Evolutionary conservation across 148 eudicot species (phyloP), one percentile per base, ranked within the genome.

Genomic region (Vaccinium corymbosum): DNA sequence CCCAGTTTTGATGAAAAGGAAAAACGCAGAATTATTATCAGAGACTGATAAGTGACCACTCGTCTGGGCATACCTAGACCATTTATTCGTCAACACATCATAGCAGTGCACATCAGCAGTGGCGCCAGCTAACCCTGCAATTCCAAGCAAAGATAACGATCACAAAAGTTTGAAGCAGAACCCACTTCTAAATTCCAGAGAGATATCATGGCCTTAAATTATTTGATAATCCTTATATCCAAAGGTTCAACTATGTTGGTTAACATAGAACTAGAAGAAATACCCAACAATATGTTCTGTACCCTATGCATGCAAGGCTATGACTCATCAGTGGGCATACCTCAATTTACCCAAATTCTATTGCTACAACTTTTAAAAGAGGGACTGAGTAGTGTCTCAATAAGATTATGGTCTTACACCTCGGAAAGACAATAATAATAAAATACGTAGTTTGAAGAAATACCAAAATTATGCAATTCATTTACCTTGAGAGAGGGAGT

Each of bases 51-150:
- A 81, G 48, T 76, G 52, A 46, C 72, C 7, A 13, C 16, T 42
- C 12, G 62, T 66, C 55, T 46, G 38, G 85, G 74, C 92, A 89
- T 90, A 93, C 98, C 99, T 90, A 81, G 99, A 92, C 99, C 98
- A 94, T 87, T 94, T 97, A 89, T 94, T 97, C 20, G 97, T 93
- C 86, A 93, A 83, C 80, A 97, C 99, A 83, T 97, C 98, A 84
- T 97, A 97, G 87, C 95, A 94, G 85, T 97, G 99, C 87, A 97
- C 91, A 88, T 97, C 99, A 75, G 99, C 97, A 29, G 99, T 96
- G 20, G 99, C 99, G 78, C 99, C 99, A 1, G 98, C 98, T 84
- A 97, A 85, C 84, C 99, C 99, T 97, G 91, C 89, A 86, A 82
- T 82, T 22, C 87, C 82, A 80, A 19, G 70, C 49, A 84, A 80